Conservation (phyloP, 2,329 filamentous ascomycete genomes). For the Trichoderma guizhouense region DNA sequence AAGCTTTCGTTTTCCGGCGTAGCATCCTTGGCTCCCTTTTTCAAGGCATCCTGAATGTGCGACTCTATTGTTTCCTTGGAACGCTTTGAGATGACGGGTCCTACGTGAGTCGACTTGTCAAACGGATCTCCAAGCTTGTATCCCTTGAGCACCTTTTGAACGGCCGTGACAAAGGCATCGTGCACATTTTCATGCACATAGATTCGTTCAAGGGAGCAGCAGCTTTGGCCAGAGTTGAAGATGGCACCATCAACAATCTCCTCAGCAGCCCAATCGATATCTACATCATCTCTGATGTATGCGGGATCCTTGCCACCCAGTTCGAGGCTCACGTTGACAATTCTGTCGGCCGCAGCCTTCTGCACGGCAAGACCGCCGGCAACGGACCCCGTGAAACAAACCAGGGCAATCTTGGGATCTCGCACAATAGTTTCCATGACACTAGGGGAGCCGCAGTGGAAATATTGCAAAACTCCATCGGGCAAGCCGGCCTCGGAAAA, state of each 20-base stretch:
- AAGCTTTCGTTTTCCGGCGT: constrained; percentile 83
- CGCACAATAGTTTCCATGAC: constrained; percentile 76
- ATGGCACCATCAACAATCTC: constrained; percentile 95
- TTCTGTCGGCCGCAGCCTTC: constrained; percentile 75
- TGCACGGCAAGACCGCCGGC: constrained; percentile 84
- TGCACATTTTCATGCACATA: constrained; percentile 86
- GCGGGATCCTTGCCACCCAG: constrained; percentile 94
- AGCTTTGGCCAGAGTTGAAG: constrained; percentile 98
- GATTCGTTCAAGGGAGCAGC: constrained; percentile 86
- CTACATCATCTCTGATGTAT: constrained; percentile 81
- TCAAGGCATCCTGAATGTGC: constrained; percentile 78
- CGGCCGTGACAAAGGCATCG: constrained; percentile 74
- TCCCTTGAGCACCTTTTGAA: constrained; percentile 73
- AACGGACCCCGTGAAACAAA: constrained; percentile 94
- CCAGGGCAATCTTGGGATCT: constrained; percentile 70
- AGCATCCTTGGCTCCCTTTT: constrained; percentile 77
- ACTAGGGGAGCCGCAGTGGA: constrained; percentile 78
- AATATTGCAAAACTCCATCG: constrained; percentile 80
- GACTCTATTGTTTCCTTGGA: constrained; percentile 72
- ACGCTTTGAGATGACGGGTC: constrained; percentile 80
- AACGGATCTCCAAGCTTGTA: constrained; percentile 90
- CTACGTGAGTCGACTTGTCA: constrained; percentile 74
- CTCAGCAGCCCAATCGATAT: constrained; percentile 84
- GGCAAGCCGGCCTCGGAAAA: constrained; percentile 81
- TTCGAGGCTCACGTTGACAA: constrained; percentile 84